Evolutionary conservation across 2,329 filamentous ascomycete genomes (phyloP), one percentile per base, ranked within the genome.

Genomic region (Herpotrichia juniperi): DNA sequence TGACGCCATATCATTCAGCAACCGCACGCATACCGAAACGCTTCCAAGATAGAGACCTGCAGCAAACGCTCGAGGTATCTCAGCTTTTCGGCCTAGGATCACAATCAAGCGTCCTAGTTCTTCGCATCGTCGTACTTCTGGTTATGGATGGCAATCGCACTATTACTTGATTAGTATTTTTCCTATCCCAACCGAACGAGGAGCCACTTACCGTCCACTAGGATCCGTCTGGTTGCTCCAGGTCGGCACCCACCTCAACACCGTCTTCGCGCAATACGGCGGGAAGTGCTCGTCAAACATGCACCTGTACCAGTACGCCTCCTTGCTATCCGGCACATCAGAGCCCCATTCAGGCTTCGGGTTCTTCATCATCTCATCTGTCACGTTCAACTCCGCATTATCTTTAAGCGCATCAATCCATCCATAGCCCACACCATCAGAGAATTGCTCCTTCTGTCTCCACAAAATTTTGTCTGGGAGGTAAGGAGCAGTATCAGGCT

Each of bases 251-350:
- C 94, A 99, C 70, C 94, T 84, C 90, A 91, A 89, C 48, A 99
- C 94, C 7, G 94, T 99, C 53, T 85, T 87, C 8, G 94, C 96
- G 73, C 93, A 97, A 70, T 88, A 88, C 50, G 87, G 84, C 42
- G 94, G 94, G 85, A 97, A 99, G 78, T 96, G 93, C 83, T 99
- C 93, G 75, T 99, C 94, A 74, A 97, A 99, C 93, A 99, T 97
- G 74, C 81, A 83, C 67, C 94, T 88, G 80, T 99, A 99, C 94
- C 94, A 99, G 83, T 86, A 93, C 78, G 92, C 94, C 79, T 99
- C 94, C 84, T 99, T 99, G 70, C 89, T 93, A 71, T 97, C 93
- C 9, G 94, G 96, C 57, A 96, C 85, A 71, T 99, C 96, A 67
- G 79, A 78, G 45, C 92, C 93, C 96, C 96, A 99, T 76, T 97